phyloP scores from a whole-genome alignment of 345 rosid genomes.

The Brassica carinata region DNA sequence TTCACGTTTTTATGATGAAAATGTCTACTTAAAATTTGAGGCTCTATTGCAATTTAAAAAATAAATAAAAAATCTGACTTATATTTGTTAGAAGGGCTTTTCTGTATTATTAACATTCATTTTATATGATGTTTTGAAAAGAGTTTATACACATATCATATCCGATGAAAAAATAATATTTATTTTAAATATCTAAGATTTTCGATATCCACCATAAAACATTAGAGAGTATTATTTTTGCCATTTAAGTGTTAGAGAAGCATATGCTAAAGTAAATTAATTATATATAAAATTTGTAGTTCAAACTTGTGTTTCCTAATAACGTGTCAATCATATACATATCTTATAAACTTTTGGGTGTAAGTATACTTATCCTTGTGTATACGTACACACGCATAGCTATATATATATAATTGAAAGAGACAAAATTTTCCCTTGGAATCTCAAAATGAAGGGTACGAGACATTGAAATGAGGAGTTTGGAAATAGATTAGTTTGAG shows the following conservation, averaged over 20 bases:
- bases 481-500: conserved; percentile 27
- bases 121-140: not conserved
- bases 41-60: too few species aligned
- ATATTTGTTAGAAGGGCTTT: not conserved
- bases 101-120: not conserved
- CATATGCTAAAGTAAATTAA: not conserved
- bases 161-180: not conserved
- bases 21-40: too few species aligned
- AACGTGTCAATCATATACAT: not conserved
- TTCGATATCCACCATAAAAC: not conserved
- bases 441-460: conserved; percentile 22
- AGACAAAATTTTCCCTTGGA: not conserved
- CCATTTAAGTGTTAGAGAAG: not conserved
- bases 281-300: not conserved
- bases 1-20: too few species aligned
- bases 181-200: not conserved
- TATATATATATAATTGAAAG: not conserved
- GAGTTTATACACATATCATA: not conserved
- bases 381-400: not conserved
- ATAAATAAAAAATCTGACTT: not conserved
- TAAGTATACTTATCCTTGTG: not conserved
- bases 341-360: not conserved
- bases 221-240: not conserved
- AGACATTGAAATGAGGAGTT: conserved; percentile 33
- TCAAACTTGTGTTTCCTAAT: not conserved